Conservation (phyloP, 371 early-diverging fungal genomes). For the Sporodiniella umbellata region DNA sequence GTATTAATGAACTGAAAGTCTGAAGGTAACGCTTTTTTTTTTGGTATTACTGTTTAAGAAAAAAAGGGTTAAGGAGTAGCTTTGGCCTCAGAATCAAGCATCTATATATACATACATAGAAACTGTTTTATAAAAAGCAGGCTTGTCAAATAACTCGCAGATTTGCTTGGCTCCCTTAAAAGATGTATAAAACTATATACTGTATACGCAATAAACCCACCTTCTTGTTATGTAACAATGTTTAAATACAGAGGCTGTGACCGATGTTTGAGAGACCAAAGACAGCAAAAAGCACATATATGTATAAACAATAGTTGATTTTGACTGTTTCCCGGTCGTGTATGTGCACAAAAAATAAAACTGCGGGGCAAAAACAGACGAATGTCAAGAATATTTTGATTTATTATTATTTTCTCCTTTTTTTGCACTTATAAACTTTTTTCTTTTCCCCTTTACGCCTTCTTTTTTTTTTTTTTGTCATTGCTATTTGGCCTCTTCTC, state of each 20-base stretch:
- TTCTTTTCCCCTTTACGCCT: not conserved
- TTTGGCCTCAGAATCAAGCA: not conserved
- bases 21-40: not conserved
- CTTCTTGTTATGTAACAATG: too few species aligned
- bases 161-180: too few species aligned
- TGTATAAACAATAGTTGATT: too few species aligned
- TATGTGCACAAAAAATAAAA: constrained; percentile 3
- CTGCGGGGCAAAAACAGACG: not conserved
- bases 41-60: not conserved
- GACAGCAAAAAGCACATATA: too few species aligned
- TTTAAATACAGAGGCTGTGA: too few species aligned
- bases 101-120: too few species aligned
- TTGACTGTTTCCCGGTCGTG: too few species aligned
- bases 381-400: not conserved
- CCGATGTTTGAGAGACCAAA: too few species aligned
- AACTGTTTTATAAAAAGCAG: too few species aligned
- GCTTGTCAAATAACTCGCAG: too few species aligned
- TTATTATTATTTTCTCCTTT: not conserved
- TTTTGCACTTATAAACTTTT: not conserved
- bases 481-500: not conserved
- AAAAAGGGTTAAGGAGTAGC: not conserved
- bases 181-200: too few species aligned
- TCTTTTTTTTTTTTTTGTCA: not conserved
- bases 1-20: not conserved
- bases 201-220: too few species aligned